Evolutionary conservation across 148 eudicot genomes (phyloP), one percentile per base, ranked within the genome.

Genomic region (Heliamphora exappendiculata): DNA sequence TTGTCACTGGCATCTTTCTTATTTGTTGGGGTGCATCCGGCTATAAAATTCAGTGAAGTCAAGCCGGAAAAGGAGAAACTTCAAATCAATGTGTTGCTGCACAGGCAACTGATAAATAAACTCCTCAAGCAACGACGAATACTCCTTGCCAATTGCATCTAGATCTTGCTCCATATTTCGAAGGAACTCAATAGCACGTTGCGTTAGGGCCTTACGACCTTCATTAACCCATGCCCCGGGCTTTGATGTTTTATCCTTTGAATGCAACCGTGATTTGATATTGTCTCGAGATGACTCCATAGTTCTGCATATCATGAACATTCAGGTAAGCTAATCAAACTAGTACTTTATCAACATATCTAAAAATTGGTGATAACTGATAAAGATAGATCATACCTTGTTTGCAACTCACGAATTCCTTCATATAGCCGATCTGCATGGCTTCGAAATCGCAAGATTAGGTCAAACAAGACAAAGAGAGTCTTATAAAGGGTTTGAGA

Each of bases 1-100:
- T 55, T 39, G 58, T 24, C n/a, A 49, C 45, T 26, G 34, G 58
- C 1, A 84, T 72, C 49, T 74, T 76, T 65, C 55, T 53, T 74
- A 76, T 62, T 64, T 71, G 51, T 45, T 76, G 19, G 89, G 83
- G 58, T 78, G 85, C 79, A 85, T 79, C 69, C 84, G 87, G 79
- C 91, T 86, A 74, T 95, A 95, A 78, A 92, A 95, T 78, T 95
- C 96, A 36, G 96, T 92, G 76, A 95, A 95, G 80, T 92, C 97
- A 60, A 95, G 93, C 68, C 99, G 87, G 86, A 95, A 95, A 75
- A 88, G 85, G 39, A 95, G 96, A 87, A 95, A 95, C 85, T 95
- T 95, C 83, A 92, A 64, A 80, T 92, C 99, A 75, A 92, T 88
- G 78, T 95, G 97, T 79, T 92, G 96, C 74, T 95, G 99, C 79